phyloP scores from a whole-genome alignment of 2,329 filamentous ascomycete genomes.

The Fusarium setosum region DNA sequence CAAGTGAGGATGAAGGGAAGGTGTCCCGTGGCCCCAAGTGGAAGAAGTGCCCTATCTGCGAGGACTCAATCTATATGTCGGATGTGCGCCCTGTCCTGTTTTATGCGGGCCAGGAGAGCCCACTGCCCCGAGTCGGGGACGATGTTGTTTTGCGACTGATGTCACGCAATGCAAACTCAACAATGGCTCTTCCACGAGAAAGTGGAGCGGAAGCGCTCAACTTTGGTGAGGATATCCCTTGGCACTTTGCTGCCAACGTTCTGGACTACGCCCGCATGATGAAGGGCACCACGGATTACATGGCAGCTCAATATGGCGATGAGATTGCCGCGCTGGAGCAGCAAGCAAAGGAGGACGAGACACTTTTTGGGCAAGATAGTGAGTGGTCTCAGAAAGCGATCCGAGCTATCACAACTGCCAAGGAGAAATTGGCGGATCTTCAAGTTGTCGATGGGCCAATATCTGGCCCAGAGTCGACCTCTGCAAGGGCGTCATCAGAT shows the following conservation, averaged over 20 bases:
- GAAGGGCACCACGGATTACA: constrained; percentile 92
- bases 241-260: constrained; percentile 94
- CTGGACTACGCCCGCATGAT: constrained; percentile 95
- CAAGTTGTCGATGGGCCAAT: constrained; percentile 35
- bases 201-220: constrained; percentile 76
- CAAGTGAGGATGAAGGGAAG: constrained; percentile 74
- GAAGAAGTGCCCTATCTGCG: constrained; percentile 97
- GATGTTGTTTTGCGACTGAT: constrained; percentile 92
- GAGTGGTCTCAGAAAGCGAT: constrained; percentile 93
- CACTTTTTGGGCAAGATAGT: constrained; percentile 91
- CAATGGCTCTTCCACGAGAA: constrained; percentile 87
- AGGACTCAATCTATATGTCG: constrained; percentile 91
- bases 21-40: constrained; percentile 79
- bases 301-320: constrained; percentile 81
- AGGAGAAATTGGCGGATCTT: constrained; percentile 74
- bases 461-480: constrained; percentile 14
- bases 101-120: constrained; percentile 88
- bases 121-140: constrained; percentile 82
- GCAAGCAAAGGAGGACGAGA: constrained; percentile 89
- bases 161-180: constrained; percentile 82
- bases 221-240: constrained; percentile 83
- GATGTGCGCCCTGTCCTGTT: constrained; percentile 91
- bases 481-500: constrained; percentile 46
- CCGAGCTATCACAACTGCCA: constrained; percentile 76
- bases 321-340: constrained; percentile 80